Evolutionary conservation across 2,329 filamentous ascomycete species (phyloP).

Genomic region (Aspergillus intermedius): DNA sequence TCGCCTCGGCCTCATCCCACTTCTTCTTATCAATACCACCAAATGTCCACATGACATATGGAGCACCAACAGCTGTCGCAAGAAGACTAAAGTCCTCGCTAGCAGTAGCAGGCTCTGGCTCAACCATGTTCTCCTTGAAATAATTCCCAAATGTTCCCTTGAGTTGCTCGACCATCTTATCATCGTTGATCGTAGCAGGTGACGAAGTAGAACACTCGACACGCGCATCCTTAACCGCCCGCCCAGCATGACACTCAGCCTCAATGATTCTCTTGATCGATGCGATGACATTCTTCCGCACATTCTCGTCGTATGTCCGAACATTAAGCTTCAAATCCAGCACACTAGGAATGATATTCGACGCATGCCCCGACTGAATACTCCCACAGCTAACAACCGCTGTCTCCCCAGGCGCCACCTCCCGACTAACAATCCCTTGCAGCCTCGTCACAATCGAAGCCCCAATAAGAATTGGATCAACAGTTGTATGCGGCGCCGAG

Average conservation of each 20-base stretch:
- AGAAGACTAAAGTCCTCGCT: constrained; percentile 55
- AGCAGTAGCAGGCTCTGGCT: constrained; percentile 38
- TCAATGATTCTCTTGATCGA: constrained; percentile 42
- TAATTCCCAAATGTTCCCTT: constrained; percentile 36
- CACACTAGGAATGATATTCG: constrained; percentile 43
- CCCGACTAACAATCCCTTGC: constrained; percentile 36
- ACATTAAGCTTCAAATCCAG: constrained; percentile 39
- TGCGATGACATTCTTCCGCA: constrained; percentile 29
- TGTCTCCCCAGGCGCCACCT: constrained; percentile 34
- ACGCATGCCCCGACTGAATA: constrained; percentile 36
- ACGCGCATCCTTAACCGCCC: constrained; percentile 37
- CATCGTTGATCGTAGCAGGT: constrained; percentile 51
- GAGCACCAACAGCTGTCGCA: constrained; percentile 44
- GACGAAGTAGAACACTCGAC: constrained; percentile 39
- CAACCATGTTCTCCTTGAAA: constrained; percentile 36
- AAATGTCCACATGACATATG: constrained; percentile 51
- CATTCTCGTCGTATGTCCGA: constrained; percentile 27
- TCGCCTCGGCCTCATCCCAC: constrained; percentile 45
- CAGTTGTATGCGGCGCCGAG: constrained; percentile 34
- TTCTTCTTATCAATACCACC: constrained; percentile 45
- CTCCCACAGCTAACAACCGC: constrained; percentile 42
- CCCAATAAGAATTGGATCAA: constrained; percentile 46
- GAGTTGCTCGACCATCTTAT: constrained; percentile 35
- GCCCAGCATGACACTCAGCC: constrained; percentile 49
- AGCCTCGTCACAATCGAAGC: constrained; percentile 35